phyloP scores from a whole-genome alignment of 2,329 filamentous ascomycete species.

The Alternaria longipes region DNA sequence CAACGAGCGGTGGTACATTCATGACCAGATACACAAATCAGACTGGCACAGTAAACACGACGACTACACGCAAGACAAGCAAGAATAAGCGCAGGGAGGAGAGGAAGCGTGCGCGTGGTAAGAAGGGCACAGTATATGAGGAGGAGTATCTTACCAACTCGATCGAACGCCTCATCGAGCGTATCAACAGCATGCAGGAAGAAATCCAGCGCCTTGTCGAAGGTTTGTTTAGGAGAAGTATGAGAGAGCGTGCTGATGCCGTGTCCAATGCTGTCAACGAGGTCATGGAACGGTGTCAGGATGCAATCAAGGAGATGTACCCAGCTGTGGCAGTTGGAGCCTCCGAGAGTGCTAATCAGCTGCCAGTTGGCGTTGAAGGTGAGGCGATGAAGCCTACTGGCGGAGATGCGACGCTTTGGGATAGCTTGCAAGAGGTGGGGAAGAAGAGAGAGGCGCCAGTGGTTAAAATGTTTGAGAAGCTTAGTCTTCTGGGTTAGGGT shows the following conservation, averaged over 20 bases:
- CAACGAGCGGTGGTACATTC: slow-evolving; percentile 80
- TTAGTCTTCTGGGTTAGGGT: slow-evolving; percentile 45
- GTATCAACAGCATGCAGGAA: slow-evolving; percentile 75
- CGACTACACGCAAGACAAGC: slow-evolving; percentile 79
- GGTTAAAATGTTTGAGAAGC: slow-evolving; percentile 61
- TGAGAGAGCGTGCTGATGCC: slow-evolving; percentile 86
- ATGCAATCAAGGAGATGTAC: slow-evolving; percentile 68
- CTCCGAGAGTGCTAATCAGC: slow-evolving; percentile 4
- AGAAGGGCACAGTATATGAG: slow-evolving; percentile 97
- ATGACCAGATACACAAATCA: slow-evolving; percentile 92
- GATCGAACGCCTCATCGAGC: slow-evolving; percentile 81
- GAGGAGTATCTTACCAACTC: slow-evolving; percentile 96
- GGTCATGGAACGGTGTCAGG: slow-evolving; percentile 74
- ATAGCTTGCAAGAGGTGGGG: slow-evolving; percentile 52
- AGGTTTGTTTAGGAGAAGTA: slow-evolving; percentile 78
- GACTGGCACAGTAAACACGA: slow-evolving; percentile 75
- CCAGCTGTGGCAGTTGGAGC: slow-evolving; percentile 4
- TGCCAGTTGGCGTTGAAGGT: slow-evolving; percentile 17
- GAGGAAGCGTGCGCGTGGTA: slow-evolving; percentile 90
- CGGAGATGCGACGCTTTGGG: slow-evolving; percentile 58
- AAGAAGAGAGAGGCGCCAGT: slow-evolving; percentile 59
- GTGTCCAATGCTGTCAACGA: slow-evolving; percentile 78
- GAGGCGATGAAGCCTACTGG: slow-evolving; percentile 49
- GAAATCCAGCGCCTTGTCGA: slow-evolving; percentile 80
- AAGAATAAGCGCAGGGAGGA: slow-evolving; percentile 92